Evolutionary conservation across 345 rosid species (phyloP), one percentile per base, ranked within the genome.

Genomic region (Eucalyptus decipiens): DNA sequence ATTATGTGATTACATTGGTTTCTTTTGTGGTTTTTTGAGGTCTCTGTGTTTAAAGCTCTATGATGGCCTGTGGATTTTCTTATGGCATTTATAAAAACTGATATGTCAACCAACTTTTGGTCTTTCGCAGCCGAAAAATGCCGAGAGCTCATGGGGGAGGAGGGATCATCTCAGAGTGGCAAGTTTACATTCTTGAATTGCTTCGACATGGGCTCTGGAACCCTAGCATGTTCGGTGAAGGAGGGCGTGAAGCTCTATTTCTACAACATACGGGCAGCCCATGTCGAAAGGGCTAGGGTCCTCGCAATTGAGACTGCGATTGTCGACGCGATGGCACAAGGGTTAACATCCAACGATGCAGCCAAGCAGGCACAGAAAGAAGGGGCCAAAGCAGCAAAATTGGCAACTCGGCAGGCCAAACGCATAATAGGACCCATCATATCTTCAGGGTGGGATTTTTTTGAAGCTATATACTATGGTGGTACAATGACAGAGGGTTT

Each of bases 401-500:
- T 95, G n/a, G 98, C 97, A 0, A 94, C 90, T 5, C 91, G 90
- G 54, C 95, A 97, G 90, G 96, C 99, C 32, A 96, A 94, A 91
- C 97, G 99, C 54, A 93, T 96, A 45, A 91, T 96, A 89, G 99
- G 99, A 30, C 99, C 99, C 34, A 91, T 98, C 37, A 93, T 98
- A n/a, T 94, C 99, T 80, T 94, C 97, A 8, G 98, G 99, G 14
- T 95, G 99, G 99, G 98, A 98, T 92, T 98, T 97, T 90, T 98
- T 98, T 34, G 99, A 98, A 90, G 98, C 99, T 17, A 69, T 98
- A 62, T 98, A 98, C 91, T 96, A 95, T 88, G 99, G 98, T 4
- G 99, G 99, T 87, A 96, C 96, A 37, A 48, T 95, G 37, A 93
- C 97, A 1, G 99, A 97, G 90, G 99, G 97, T 65, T 94, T 95